Conservation (phyloP, 768 basidiomycete genomes). For the Coprinellus micaceus region DNA sequence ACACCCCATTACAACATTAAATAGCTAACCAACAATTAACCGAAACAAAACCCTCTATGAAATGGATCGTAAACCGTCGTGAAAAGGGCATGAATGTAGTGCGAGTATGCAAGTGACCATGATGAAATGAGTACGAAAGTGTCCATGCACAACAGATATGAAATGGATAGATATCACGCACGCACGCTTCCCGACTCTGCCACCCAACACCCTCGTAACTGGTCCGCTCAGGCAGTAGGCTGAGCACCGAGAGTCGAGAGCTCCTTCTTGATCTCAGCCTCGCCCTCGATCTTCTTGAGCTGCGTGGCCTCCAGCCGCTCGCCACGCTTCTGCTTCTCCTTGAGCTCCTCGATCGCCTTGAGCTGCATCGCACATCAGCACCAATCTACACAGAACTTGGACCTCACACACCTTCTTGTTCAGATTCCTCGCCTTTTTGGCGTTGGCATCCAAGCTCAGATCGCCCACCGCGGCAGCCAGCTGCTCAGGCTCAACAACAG, state of each 20-base stretch:
- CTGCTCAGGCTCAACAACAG: constrained; percentile 27
- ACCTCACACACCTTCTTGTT: constrained; percentile 79
- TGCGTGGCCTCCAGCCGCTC: constrained; percentile 94
- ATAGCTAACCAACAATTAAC: too few species aligned
- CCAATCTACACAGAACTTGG: background rate
- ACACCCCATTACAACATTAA: too few species aligned
- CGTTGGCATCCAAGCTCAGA: constrained; percentile 63
- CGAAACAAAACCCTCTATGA: too few species aligned
- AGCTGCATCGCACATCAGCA: constrained; percentile 45
- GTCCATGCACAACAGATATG: too few species aligned
- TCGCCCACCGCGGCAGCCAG: constrained; percentile 55
- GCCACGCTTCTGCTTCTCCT: constrained; percentile 85
- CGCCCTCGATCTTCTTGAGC: constrained; percentile 94
- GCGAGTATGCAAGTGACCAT: too few species aligned
- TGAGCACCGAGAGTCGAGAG: constrained; percentile 46
- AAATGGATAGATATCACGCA: too few species aligned
- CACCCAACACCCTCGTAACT: too few species aligned
- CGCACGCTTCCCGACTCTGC: too few species aligned
- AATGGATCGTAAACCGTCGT: too few species aligned
- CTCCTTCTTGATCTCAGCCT: constrained; percentile 80
- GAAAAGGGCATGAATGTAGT: too few species aligned
- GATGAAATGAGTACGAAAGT: too few species aligned
- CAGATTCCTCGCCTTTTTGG: constrained; percentile 93
- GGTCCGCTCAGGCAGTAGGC: too few species aligned
- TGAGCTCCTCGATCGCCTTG: constrained; percentile 98